Evolutionary conservation across 2,329 filamentous ascomycete genomes (phyloP).

Genomic region (Stemphylium vesicarium): DNA sequence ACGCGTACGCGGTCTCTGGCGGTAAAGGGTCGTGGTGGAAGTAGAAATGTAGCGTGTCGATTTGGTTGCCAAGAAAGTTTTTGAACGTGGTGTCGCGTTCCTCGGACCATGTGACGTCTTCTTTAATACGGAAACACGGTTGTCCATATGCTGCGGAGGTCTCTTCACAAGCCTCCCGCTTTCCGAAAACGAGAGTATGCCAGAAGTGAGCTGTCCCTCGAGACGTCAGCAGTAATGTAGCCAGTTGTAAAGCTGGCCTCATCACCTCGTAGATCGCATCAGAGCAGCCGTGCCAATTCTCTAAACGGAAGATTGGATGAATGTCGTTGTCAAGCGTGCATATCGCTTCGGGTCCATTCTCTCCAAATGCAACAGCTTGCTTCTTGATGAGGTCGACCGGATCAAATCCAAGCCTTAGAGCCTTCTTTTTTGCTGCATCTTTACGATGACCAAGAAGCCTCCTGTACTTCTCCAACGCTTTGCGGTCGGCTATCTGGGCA

Average conservation of each 20-base stretch:
- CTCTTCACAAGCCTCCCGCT: constrained; percentile 37
- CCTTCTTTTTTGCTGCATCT: constrained; percentile 39
- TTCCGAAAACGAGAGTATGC: constrained; percentile 48
- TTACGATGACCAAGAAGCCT: constrained; percentile 46
- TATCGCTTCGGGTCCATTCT: constrained; percentile 20
- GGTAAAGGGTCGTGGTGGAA: constrained; percentile 47
- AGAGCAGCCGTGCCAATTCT: constrained; percentile 50
- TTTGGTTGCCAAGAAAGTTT: constrained; percentile 39
- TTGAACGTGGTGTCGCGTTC: constrained; percentile 40
- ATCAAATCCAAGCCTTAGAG: constrained; percentile 47
- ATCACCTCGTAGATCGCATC: constrained; percentile 47
- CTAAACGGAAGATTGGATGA: constrained; percentile 46
- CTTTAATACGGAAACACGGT: constrained; percentile 43
- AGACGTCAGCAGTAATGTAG: constrained; percentile 43
- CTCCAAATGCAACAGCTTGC: constrained; percentile 45
- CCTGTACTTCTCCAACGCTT: constrained; percentile 46
- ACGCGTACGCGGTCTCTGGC: constrained; percentile 46
- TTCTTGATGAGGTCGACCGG: constrained; percentile 49
- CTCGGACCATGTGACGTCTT: constrained; percentile 44
- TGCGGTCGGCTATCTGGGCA: constrained; percentile 47
- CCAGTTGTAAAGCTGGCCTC: constrained; percentile 47
- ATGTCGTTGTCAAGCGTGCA: constrained; percentile 47
- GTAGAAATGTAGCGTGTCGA: constrained; percentile 48
- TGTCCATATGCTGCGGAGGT: constrained; percentile 43
- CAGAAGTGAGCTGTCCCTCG: constrained; percentile 47